Conservation (phyloP, 371 early-diverging fungal genomes). For the Mucor circinelloides region DNA sequence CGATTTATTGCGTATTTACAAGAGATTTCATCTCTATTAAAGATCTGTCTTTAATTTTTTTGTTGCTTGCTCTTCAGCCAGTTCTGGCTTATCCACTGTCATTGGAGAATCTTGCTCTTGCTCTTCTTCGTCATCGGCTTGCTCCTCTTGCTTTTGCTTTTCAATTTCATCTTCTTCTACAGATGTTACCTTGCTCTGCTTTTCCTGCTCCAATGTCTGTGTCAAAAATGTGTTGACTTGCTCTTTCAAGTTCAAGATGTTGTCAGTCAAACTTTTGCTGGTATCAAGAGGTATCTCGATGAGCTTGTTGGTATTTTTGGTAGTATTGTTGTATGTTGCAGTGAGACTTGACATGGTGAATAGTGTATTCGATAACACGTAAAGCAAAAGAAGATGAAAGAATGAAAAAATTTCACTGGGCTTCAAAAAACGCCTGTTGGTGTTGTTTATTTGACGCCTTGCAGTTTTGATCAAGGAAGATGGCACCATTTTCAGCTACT, state of each 20-base stretch:
- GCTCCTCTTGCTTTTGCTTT: constrained; percentile 14
- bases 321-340: constrained; percentile 15
- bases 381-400: background rate
- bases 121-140: constrained; percentile 9
- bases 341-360: constrained; percentile 10
- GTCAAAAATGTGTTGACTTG: constrained; percentile 20
- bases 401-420: background rate
- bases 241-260: constrained; percentile 6
- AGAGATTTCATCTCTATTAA: background rate
- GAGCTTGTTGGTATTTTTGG: background rate
- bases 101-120: constrained; percentile 5
- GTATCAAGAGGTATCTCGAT: constrained; percentile 5
- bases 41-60: constrained; percentile 10
- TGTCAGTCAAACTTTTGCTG: constrained; percentile 6
- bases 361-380: background rate
- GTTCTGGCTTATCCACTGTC: constrained; percentile 10
- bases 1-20: background rate
- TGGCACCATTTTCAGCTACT: too few relatives aligned
- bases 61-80: constrained; percentile 4
- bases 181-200: background rate
- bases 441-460: too few relatives aligned
- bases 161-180: constrained; percentile 10
- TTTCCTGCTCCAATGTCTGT: constrained; percentile 17
- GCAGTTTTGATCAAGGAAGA: too few relatives aligned
- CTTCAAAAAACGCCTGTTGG: background rate